phyloP scores from a whole-genome alignment of 176 grass and related monocot species.

The Ensete glaucum region DNA sequence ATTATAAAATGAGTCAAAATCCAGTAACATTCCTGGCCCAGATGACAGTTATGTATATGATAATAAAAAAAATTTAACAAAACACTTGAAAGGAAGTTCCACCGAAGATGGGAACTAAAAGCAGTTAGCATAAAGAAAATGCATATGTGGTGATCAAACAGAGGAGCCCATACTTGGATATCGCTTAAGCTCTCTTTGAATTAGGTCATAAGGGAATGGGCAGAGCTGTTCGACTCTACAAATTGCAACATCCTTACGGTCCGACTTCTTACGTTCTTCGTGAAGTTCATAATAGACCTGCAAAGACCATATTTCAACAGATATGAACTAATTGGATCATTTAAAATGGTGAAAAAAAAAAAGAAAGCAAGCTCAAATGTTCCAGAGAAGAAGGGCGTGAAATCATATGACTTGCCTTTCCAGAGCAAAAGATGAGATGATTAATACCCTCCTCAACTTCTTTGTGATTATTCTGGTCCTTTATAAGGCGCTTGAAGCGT shows the following conservation, averaged over 20 bases:
- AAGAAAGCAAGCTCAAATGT: no score
- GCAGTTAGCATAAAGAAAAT: not conserved
- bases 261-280: slow-evolving; percentile 14
- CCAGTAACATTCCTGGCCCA: no score
- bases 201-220: slow-evolving; percentile 22
- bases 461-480: slow-evolving; percentile 17
- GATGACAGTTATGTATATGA: no score
- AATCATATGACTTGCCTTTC: slow-evolving; percentile 3
- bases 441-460: slow-evolving; percentile 16
- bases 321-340: no score
- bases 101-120: not conserved
- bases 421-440: slow-evolving; percentile 16
- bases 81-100: no score
- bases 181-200: slow-evolving; percentile 15
- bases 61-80: no score
- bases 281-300: slow-evolving; percentile 15
- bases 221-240: slow-evolving; percentile 22
- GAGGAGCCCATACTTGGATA: slow-evolving; percentile 14
- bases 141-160: not conserved
- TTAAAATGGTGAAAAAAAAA: no score
- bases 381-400: not conserved
- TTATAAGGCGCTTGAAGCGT: slow-evolving; percentile 16
- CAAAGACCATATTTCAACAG: not conserved
- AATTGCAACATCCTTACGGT: slow-evolving; percentile 24
- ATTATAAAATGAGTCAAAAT: no score